These are phyloP conservation scores for Podospora tetraspora DNA, from an alignment of 495 filamentous ascomycete species.

Conservation along the genomic window DNA sequence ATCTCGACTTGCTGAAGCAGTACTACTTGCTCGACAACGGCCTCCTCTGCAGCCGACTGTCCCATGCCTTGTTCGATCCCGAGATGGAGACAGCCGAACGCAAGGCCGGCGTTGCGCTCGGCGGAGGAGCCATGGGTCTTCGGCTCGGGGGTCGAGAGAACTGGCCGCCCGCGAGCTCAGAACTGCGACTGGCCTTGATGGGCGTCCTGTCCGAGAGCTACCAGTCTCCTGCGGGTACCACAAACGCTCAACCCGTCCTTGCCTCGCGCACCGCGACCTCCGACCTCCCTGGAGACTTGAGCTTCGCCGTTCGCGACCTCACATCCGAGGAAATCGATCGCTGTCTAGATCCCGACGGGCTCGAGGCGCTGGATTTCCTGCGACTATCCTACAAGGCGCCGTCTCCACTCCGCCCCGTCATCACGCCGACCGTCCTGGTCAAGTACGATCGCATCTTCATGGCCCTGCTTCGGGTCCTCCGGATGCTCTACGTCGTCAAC, in stretches of 20 bases:
- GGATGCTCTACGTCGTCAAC: conserved; percentile 75
- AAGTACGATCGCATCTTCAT: conserved; percentile 84
- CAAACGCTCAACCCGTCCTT: not conserved
- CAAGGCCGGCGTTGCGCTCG: conserved; percentile 58
- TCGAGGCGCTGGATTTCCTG: conserved; percentile 88
- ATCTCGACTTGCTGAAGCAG: conserved; percentile 68
- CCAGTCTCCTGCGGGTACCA: conserved; percentile 16
- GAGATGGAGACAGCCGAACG: conserved; percentile 78
- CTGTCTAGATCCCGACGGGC: conserved; percentile 69
- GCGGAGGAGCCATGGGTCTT: conserved; percentile 71
- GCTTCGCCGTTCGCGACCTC: conserved; percentile 82
- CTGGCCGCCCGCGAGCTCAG: conserved; percentile 92
- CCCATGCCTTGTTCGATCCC: conserved; percentile 78
- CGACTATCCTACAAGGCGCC: conserved; percentile 80
- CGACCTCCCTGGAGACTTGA: conserved; percentile 73
- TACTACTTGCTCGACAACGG: conserved; percentile 84
- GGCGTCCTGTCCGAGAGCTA: conserved; percentile 78
- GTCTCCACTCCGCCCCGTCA: conserved; percentile 61
- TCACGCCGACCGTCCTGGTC: conserved; percentile 59
- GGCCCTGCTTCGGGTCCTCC: conserved; percentile 65
- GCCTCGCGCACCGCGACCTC: conserved; percentile 30
- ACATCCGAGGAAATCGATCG: conserved; percentile 66
- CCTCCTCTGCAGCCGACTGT: conserved; percentile 70
- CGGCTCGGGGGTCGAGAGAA: conserved; percentile 67
- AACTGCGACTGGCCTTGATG: conserved; percentile 81